Conservation (phyloP, 2,329 filamentous ascomycete species). For the Trichoderma hamatum region DNA sequence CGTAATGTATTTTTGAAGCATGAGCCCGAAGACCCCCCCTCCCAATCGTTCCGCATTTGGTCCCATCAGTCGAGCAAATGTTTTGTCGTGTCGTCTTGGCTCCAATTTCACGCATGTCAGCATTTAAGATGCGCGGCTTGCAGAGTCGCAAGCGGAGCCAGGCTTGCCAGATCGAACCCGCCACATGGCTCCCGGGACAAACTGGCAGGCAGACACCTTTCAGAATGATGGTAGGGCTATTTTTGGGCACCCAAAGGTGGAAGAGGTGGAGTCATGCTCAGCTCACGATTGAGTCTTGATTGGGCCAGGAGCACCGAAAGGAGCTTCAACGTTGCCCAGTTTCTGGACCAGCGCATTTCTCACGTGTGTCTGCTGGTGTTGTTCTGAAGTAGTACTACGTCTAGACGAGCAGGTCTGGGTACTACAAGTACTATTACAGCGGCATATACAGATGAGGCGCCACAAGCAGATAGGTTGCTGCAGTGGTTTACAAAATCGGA, state of each 20-base stretch:
- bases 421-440: background rate
- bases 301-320: background rate
- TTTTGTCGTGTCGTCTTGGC: background rate
- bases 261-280: constrained; percentile 11
- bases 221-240: constrained; percentile 8
- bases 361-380: background rate
- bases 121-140: constrained; percentile 14
- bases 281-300: constrained; percentile 11
- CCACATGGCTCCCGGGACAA: constrained; percentile 14
- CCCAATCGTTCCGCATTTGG: constrained; percentile 3
- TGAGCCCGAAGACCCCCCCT: background rate
- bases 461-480: background rate
- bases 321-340: background rate
- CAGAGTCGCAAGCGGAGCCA: constrained; percentile 14
- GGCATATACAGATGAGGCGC: background rate
- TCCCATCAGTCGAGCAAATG: constrained; percentile 8
- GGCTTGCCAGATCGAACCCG: constrained; percentile 11
- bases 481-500: background rate
- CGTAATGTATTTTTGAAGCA: background rate
- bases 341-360: background rate
- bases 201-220: background rate
- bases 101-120: constrained; percentile 18
- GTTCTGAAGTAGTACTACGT: background rate
- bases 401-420: background rate
- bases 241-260: constrained; percentile 20